Conservation (phyloP, 2,329 filamentous ascomycete species). For the Drechslerella stenobrocha region DNA sequence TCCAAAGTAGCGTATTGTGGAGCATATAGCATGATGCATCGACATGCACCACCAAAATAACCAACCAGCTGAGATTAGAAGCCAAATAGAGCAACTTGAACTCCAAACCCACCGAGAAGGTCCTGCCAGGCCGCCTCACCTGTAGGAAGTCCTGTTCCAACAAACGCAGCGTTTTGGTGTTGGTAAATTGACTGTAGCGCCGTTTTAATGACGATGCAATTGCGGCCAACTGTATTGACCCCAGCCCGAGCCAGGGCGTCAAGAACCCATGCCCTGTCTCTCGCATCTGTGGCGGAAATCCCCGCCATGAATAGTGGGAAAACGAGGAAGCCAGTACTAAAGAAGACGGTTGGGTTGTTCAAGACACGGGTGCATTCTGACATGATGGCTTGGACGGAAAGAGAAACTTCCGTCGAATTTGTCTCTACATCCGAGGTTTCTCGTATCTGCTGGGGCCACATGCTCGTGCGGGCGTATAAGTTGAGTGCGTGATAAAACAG, state of each 20-base stretch:
- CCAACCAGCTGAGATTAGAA: constrained; percentile 28
- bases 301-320: constrained; percentile 64
- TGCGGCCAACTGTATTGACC: constrained; percentile 39
- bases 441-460: constrained; percentile 60
- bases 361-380: constrained; percentile 34
- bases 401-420: constrained; percentile 58
- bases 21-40: constrained; percentile 18
- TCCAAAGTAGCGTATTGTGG: constrained; percentile 12
- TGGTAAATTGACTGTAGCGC: constrained; percentile 36
- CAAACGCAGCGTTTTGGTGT: constrained; percentile 26
- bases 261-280: constrained; percentile 59
- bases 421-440: constrained; percentile 58
- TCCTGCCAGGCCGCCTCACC: constrained; percentile 37
- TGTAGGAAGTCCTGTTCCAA: constrained; percentile 30
- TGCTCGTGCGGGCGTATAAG: constrained; percentile 62
- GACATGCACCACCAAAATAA: constrained; percentile 6
- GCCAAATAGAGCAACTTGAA: constrained; percentile 47
- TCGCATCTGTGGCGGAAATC: constrained; percentile 56
- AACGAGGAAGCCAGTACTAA: constrained; percentile 58
- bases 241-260: constrained; percentile 57
- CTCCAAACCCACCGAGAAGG: constrained; percentile 42
- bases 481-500: constrained; percentile 60
- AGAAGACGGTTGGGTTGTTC: constrained; percentile 54
- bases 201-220: constrained; percentile 40
- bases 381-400: constrained; percentile 57